phyloP scores from a whole-genome alignment of 306 rosid genomes.

The Rubus idaeus region DNA sequence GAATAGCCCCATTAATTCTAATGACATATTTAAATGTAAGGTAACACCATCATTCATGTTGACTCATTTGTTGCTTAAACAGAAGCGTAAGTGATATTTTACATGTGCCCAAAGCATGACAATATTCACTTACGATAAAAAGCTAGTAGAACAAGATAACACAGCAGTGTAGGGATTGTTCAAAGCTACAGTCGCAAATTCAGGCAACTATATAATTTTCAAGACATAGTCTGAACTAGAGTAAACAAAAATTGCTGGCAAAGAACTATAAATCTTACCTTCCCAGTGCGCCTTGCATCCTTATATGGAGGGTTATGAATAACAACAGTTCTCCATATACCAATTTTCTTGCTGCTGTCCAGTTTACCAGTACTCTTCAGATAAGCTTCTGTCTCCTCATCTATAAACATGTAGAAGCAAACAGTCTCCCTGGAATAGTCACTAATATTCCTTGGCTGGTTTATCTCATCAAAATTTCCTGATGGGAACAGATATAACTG shows the following conservation, averaged over 20 bases:
- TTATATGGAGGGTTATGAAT: slow-evolving; percentile 70
- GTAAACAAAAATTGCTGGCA: not conserved
- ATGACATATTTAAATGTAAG: not conserved
- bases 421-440: slow-evolving; percentile 66
- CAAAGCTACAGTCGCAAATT: not conserved
- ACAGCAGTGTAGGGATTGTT: not conserved
- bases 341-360: slow-evolving; percentile 62
- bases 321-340: slow-evolving; percentile 77
- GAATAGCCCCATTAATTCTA: not conserved
- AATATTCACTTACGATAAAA: not conserved
- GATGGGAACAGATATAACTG: slow-evolving; percentile 26
- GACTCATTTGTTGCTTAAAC: not conserved
- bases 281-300: slow-evolving; percentile 84
- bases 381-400: slow-evolving; percentile 70
- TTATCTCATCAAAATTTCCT: slow-evolving; percentile 88
- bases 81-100: slow-evolving; percentile 11
- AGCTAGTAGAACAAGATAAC: not conserved
- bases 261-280: slow-evolving; percentile 46
- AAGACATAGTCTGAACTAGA: not conserved
- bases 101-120: not conserved
- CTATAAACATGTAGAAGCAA: slow-evolving; percentile 89
- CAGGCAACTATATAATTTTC: not conserved
- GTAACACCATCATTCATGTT: slow-evolving; percentile 5
- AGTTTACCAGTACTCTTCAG: slow-evolving; percentile 51
- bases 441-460: slow-evolving; percentile 68